phyloP scores from a whole-genome alignment of 2,329 filamentous ascomycete species.

The Apiospora malaysiana region DNA sequence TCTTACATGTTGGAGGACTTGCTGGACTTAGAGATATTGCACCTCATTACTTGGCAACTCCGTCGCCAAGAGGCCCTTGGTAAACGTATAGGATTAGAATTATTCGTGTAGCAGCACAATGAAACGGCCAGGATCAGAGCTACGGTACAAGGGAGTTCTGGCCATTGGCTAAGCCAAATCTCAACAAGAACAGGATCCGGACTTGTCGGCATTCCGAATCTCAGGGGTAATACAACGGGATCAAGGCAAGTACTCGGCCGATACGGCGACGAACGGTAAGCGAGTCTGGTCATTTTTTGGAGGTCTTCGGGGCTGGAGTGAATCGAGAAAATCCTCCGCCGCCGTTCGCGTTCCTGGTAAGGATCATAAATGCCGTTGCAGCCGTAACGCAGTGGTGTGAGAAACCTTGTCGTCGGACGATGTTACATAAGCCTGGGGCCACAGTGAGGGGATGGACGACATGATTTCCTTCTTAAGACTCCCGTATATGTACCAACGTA shows the following conservation, averaged over 20 bases:
- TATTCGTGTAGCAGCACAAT: not conserved
- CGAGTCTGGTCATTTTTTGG: not conserved
- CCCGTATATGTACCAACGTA: slow-evolving; percentile 8
- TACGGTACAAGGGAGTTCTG: not conserved
- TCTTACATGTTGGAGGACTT: not conserved
- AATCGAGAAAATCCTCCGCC: slow-evolving; percentile 10
- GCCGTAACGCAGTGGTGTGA: not conserved
- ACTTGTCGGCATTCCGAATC: not conserved
- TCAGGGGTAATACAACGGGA: not conserved
- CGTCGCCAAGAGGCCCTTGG: not conserved
- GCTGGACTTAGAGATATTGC: not conserved
- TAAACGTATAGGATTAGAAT: not conserved
- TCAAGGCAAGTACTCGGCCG: not conserved
- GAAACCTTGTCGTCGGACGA: not conserved
- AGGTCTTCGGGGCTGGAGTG: not conserved
- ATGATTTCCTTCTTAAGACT: not conserved
- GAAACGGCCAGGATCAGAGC: not conserved
- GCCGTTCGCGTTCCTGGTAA: slow-evolving; percentile 1
- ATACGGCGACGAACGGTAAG: not conserved
- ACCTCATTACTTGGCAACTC: slow-evolving; percentile 4
- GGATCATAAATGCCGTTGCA: not conserved
- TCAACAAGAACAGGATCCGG: not conserved
- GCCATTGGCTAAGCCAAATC: not conserved
- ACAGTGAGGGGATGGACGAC: not conserved
- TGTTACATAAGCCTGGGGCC: not conserved